Evolutionary conservation across 441 rosid species (phyloP).

Genomic region (Gossypium schwendimanii): DNA sequence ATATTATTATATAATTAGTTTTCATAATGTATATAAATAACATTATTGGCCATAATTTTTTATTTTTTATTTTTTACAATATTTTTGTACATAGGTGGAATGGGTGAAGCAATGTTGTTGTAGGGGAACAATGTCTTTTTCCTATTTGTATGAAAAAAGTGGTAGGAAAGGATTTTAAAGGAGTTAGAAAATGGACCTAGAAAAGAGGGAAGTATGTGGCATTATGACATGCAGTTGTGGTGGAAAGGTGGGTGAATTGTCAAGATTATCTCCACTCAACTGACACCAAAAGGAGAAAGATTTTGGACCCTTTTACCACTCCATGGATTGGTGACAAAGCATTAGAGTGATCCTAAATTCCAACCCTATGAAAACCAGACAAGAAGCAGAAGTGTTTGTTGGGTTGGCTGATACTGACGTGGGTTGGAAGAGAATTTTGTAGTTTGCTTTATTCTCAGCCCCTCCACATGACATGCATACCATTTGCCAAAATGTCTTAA

Average conservation of each 20-base stretch:
- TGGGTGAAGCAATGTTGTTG: background rate
- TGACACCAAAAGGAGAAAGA: background rate
- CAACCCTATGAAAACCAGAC: background rate
- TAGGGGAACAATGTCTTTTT: no score
- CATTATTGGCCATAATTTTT: no score
- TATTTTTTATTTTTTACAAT: no score
- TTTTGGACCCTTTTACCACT: background rate
- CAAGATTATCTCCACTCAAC: background rate
- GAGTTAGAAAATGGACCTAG: background rate
- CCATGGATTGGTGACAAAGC: no score
- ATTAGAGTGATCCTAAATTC: background rate
- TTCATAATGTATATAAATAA: no score
- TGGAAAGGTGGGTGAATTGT: slow-evolving; percentile 4
- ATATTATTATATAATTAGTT: no score
- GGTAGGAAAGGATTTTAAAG: background rate
- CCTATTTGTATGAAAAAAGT: background rate
- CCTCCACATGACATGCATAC: background rate
- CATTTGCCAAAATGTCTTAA: no score
- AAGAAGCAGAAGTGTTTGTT: background rate
- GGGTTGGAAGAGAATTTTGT: background rate
- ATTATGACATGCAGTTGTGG: background rate
- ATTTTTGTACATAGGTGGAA: background rate
- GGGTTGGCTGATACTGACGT: background rate
- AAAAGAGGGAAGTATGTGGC: background rate
- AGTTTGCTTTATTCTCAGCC: background rate